Evolutionary conservation across 2,329 filamentous ascomycete genomes (phyloP).

Genomic region (Eutypella sp.): DNA sequence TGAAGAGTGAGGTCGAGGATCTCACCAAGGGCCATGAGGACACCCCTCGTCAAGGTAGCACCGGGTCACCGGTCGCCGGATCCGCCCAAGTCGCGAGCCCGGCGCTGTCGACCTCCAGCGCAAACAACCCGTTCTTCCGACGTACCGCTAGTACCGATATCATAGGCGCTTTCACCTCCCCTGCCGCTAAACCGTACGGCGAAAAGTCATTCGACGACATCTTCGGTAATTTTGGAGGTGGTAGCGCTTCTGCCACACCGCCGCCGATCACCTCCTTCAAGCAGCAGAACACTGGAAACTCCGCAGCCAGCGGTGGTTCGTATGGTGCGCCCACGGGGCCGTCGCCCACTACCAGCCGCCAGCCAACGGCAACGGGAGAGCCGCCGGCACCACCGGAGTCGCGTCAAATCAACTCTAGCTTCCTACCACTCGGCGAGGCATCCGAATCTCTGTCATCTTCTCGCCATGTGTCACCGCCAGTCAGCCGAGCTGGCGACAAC

Average conservation of each 20-base stretch:
- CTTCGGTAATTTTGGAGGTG: constrained; percentile 63
- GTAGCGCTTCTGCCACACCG: constrained; percentile 36
- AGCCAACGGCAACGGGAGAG: constrained; percentile 52
- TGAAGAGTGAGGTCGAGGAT: constrained; percentile 73
- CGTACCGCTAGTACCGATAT: constrained; percentile 58
- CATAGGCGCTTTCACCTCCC: constrained; percentile 48
- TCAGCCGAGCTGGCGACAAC: constrained; percentile 51
- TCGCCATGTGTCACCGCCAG: constrained; percentile 69
- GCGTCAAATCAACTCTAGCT: constrained; percentile 71
- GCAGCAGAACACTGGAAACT: constrained; percentile 54
- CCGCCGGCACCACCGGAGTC: constrained; percentile 65
- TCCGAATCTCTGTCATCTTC: constrained; percentile 71
- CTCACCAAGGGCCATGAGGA: constrained; percentile 60
- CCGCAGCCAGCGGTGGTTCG: constrained; percentile 46
- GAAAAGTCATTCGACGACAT: constrained; percentile 80
- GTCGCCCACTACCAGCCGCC: constrained; percentile 60
- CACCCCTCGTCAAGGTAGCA: constrained; percentile 46
- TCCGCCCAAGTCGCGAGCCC: constrained; percentile 62
- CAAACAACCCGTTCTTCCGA: constrained; percentile 94
- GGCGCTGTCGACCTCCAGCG: constrained; percentile 61
- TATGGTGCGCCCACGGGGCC: constrained; percentile 52
- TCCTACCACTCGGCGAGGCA: constrained; percentile 64
- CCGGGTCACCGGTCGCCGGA: constrained; percentile 41
- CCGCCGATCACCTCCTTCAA: constrained; percentile 56
- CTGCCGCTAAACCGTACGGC: constrained; percentile 40